Evolutionary conservation across 1,284 basidiomycete species (phyloP).

Genomic region (Ceraceosorus guamensis): DNA sequence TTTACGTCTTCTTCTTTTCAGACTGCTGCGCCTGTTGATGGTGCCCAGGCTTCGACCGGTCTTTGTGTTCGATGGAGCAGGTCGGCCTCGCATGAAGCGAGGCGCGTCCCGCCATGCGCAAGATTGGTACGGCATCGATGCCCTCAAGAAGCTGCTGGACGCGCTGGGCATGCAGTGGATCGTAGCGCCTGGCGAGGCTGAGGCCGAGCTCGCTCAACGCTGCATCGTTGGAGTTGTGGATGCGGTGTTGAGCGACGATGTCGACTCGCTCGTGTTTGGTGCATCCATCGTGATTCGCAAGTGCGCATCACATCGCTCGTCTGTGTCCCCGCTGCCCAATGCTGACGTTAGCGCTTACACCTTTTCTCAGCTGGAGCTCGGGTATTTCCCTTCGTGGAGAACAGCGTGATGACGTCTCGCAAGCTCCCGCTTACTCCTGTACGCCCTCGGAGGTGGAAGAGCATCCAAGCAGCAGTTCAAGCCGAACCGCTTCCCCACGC

Average conservation of each 20-base stretch:
- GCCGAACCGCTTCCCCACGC: neutral
- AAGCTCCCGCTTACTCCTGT: neutral
- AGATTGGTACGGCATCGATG: neutral
- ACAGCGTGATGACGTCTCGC: no score
- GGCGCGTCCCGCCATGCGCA: constrained; percentile 55
- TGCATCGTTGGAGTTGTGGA: constrained; percentile 70
- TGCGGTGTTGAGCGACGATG: constrained; percentile 84
- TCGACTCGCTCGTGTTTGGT: constrained; percentile 85
- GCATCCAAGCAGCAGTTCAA: no score
- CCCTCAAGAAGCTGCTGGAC: constrained; percentile 61
- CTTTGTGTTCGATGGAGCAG: constrained; percentile 89
- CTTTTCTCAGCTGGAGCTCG: neutral
- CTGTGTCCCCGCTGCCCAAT: no score
- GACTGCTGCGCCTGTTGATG: constrained; percentile 61
- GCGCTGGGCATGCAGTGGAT: constrained; percentile 67
- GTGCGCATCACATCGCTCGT: no score
- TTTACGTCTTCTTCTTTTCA: constrained; percentile 53
- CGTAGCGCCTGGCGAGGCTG: constrained; percentile 87
- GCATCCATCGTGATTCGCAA: constrained; percentile 72
- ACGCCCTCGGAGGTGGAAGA: no score
- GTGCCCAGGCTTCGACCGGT: constrained; percentile 73
- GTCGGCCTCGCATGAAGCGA: constrained; percentile 73
- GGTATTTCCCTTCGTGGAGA: no score
- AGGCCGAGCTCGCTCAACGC: constrained; percentile 81
- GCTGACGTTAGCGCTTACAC: neutral